phyloP scores from a whole-genome alignment of 2,329 filamentous ascomycete genomes.

The Zymoseptoria brevis region DNA sequence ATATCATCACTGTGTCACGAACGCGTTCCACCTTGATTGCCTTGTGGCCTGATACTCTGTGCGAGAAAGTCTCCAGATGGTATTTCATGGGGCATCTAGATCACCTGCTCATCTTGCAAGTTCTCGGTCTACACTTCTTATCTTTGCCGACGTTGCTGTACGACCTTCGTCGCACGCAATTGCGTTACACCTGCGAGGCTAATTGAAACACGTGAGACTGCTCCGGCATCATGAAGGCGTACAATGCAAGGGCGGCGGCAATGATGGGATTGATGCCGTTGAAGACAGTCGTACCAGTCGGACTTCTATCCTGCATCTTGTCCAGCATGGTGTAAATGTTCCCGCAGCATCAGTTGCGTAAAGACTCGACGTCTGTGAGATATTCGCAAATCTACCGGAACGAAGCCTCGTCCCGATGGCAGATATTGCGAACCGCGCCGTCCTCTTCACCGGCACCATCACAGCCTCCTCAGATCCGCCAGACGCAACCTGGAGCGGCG shows the following conservation, averaged over 20 bases:
- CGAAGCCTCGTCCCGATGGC: background rate
- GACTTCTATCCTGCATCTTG: too few relatives aligned
- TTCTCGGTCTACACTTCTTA: background rate
- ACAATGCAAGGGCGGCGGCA: background rate
- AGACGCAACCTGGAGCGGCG: background rate
- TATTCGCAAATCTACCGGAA: background rate
- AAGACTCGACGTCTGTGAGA: background rate
- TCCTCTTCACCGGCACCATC: background rate
- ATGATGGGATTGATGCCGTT: background rate
- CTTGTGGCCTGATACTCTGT: background rate
- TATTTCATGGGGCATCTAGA: background rate
- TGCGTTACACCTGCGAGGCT: background rate
- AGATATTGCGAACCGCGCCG: background rate
- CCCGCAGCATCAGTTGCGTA: background rate
- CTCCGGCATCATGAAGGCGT: background rate
- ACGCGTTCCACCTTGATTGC: background rate
- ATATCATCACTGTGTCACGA: background rate
- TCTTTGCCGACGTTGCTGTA: background rate
- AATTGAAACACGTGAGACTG: background rate
- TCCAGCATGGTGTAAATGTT: background rate
- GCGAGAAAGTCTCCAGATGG: background rate
- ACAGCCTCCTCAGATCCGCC: background rate
- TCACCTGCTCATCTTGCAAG: background rate
- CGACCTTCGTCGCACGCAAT: background rate
- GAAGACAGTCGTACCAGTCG: background rate